These are phyloP conservation scores for Dysphania ambrosioides DNA, from an alignment of 148 eudicot species.

Conservation along the genomic window DNA sequence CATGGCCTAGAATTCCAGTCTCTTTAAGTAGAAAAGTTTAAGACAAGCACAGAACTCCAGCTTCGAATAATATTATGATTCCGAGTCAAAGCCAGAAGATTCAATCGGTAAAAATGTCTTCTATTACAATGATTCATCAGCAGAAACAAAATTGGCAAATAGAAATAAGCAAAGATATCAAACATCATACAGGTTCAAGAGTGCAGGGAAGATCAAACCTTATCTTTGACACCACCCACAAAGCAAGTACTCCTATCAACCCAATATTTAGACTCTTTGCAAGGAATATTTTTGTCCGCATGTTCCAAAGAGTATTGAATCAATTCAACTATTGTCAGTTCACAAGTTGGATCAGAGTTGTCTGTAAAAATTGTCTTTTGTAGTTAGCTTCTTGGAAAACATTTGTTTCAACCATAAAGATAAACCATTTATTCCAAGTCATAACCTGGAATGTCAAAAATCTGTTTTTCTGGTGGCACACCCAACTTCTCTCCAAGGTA, in stretches of 20 bases:
- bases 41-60: not conserved
- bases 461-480: conserved; percentile 62
- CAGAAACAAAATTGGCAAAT: not conserved
- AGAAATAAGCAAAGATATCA: not conserved
- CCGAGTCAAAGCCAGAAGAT: not conserved
- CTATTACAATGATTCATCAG: not conserved
- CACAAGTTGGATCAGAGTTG: conserved; percentile 44
- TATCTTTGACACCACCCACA: conserved; percentile 17
- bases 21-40: not conserved
- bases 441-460: conserved; percentile 85
- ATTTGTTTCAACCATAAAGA: conserved; percentile 4
- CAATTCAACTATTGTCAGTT: conserved; percentile 55
- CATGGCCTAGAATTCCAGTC: not conserved
- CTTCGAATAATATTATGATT: not conserved
- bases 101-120: not conserved
- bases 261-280: conserved; percentile 37
- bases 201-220: conserved; percentile 36
- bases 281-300: conserved; percentile 70
- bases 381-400: not conserved
- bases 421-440: not conserved
- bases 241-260: conserved; percentile 17
- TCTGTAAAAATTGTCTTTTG: conserved; percentile 39
- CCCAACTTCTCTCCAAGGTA: conserved; percentile 74
- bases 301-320: conserved; percentile 61
- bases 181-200: not conserved